These are phyloP conservation scores for Laguncularia racemosa DNA, from an alignment of 345 rosid species.

Conservation along the genomic window DNA sequence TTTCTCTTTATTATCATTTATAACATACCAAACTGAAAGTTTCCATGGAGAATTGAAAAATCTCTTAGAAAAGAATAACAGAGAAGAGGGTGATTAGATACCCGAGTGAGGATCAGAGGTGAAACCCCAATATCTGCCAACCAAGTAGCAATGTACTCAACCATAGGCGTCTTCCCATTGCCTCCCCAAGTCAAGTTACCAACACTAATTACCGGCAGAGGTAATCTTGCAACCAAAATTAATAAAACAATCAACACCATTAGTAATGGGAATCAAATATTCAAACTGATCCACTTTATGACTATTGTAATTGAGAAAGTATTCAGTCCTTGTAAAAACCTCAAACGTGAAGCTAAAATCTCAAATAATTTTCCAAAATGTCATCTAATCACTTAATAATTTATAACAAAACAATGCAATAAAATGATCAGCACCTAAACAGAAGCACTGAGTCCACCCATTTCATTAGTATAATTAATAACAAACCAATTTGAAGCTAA, in stretches of 20 bases:
- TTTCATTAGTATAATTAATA: no score
- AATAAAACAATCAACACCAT: background rate
- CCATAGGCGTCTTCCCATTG: conserved; percentile 95
- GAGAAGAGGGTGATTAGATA: conserved; percentile 9
- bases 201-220: conserved; percentile 79
- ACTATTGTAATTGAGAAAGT: background rate
- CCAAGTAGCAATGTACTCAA: conserved; percentile 45
- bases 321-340: no score
- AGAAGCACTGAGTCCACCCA: no score
- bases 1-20: background rate
- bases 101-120: conserved; percentile 79
- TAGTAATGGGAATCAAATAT: background rate
- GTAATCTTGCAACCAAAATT: conserved; percentile 38
- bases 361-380: no score
- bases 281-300: background rate
- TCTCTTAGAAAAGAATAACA: background rate
- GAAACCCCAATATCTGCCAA: conserved; percentile 50
- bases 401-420: no score
- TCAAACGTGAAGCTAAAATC: no score
- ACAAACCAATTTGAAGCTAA: no score
- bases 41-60: background rate
- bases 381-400: no score
- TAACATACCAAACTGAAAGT: background rate
- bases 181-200: conserved; percentile 96
- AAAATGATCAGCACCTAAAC: no score